Percentiles rank a stretch among this genome's conserved stretches.
Evolutionary conservation across 2,329 filamentous ascomycete species (phyloP).

Genomic region (Diplodia mutila): DNA sequence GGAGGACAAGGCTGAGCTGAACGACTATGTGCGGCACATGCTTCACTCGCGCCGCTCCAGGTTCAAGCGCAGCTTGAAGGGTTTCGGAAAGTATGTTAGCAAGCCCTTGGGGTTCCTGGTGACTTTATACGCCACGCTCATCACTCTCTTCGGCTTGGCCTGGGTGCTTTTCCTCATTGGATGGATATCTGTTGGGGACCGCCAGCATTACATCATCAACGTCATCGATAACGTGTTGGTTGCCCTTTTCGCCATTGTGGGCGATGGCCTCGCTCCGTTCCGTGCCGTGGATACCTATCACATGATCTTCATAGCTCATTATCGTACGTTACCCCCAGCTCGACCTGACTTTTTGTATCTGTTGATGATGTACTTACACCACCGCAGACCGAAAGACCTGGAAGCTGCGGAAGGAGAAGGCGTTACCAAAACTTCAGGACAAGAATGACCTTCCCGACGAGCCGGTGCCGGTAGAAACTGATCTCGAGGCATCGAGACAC

Average conservation of each 20-base stretch:
- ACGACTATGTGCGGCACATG: constrained; percentile 87
- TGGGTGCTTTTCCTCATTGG: constrained; percentile 92
- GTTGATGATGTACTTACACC: neutral
- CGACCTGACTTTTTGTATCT: neutral
- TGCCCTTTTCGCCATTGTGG: constrained; percentile 61
- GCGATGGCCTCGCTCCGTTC: constrained; percentile 66
- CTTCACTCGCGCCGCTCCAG: constrained; percentile 78
- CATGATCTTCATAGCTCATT: constrained; percentile 75
- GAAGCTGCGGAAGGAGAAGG: constrained; percentile 61
- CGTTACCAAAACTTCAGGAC: constrained; percentile 62
- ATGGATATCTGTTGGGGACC: constrained; percentile 77
- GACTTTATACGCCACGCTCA: constrained; percentile 79
- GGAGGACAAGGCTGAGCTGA: constrained; percentile 74
- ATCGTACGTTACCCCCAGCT: constrained; percentile 39
- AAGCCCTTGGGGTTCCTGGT: constrained; percentile 81
- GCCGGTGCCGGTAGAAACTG: neutral
- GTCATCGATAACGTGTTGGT: constrained; percentile 59
- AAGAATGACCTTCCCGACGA: constrained; percentile 65
- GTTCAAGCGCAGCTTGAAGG: constrained; percentile 78
- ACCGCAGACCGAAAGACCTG: constrained; percentile 59
- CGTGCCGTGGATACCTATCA: constrained; percentile 79
- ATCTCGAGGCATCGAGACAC: constrained; percentile 21
- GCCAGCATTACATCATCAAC: constrained; percentile 61
- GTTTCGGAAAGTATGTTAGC: constrained; percentile 77
- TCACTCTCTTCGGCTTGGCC: constrained; percentile 81